Conservation (phyloP, 225 moss, liverwort and hornwort genomes). For the Marchantia polymorpha region DNA sequence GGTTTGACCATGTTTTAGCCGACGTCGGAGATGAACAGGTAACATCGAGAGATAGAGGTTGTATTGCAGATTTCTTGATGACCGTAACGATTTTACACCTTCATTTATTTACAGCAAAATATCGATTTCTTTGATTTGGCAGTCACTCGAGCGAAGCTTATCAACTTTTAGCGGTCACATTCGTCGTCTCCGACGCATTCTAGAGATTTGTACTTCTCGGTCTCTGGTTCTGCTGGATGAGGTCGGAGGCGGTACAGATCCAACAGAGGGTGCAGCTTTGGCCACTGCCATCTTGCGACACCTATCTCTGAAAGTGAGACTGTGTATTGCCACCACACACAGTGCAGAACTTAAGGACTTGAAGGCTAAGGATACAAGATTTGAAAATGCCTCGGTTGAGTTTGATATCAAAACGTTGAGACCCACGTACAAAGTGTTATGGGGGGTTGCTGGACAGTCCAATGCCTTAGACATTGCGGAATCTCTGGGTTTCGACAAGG, state of each 20-base stretch:
- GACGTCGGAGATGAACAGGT: conserved; percentile 91
- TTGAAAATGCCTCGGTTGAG: conserved; percentile 98
- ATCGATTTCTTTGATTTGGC: background rate
- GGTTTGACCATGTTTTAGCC: conserved; percentile 88
- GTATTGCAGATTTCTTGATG: background rate
- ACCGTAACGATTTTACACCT: background rate
- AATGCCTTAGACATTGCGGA: conserved; percentile 93
- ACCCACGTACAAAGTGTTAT: conserved; percentile 87
- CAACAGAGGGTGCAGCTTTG: conserved; percentile 90
- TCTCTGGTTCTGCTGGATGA: conserved; percentile 91
- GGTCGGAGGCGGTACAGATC: conserved; percentile 98
- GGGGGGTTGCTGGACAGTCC: conserved; percentile 96
- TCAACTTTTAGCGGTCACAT: conserved; percentile 97
- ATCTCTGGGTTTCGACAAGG: conserved; percentile 66
- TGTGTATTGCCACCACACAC: conserved; percentile 84
- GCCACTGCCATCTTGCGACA: conserved; percentile 40
- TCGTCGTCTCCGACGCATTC: conserved; percentile 53
- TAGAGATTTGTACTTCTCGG: conserved; percentile 43
- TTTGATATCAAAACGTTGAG: conserved; percentile 77
- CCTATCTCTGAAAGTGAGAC: conserved; percentile 24
- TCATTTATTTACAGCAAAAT: background rate
- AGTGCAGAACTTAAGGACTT: conserved; percentile 82
- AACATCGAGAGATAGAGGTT: background rate
- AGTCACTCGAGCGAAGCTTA: conserved; percentile 83
- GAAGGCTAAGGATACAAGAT: conserved; percentile 63